Evolutionary conservation across 306 rosid species (phyloP).

Genomic region (Cicer pinnatifidum): DNA sequence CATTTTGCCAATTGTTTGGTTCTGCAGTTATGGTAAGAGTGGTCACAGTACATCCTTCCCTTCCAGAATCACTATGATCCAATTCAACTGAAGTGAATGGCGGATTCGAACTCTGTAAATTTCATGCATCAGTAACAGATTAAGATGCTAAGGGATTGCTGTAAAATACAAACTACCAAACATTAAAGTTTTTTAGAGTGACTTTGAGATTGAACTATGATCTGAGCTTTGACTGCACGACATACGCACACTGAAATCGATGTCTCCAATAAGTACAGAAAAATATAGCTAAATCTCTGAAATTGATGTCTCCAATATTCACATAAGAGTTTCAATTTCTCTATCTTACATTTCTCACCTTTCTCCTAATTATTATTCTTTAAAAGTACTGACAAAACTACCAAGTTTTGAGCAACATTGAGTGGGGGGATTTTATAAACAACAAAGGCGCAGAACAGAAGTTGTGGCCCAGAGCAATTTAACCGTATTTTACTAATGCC

Average conservation of each 20-base stretch:
- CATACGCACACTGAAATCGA: neutral
- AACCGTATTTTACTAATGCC: conserved; percentile 14
- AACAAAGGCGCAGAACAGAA: conserved; percentile 29
- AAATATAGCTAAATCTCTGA: conserved; percentile 2
- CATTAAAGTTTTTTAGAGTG: neutral
- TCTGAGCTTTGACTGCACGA: neutral
- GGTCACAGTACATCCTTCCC: conserved; percentile 99
- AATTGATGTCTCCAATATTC: neutral
- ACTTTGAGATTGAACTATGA: conserved; percentile 1
- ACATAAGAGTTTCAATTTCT: conserved; percentile 26
- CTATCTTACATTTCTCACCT: conserved; percentile 8
- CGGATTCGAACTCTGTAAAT: conserved; percentile 94
- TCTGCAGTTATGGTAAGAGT: conserved; percentile 96
- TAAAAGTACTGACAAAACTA: neutral
- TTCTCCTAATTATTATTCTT: conserved; percentile 30
- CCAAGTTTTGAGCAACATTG: neutral
- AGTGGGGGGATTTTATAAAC: neutral
- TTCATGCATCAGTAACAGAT: conserved; percentile 43
- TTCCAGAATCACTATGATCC: conserved; percentile 99
- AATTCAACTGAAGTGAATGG: conserved; percentile 96
- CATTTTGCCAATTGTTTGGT: conserved; percentile 91
- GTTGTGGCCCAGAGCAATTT: neutral
- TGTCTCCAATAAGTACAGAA: neutral
- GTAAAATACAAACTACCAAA: conserved; percentile 29
- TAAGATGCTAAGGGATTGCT: conserved; percentile 35